Evolutionary conservation across 257 asterid species (phyloP).

Genomic region (Oldenlandia corymbosa): DNA sequence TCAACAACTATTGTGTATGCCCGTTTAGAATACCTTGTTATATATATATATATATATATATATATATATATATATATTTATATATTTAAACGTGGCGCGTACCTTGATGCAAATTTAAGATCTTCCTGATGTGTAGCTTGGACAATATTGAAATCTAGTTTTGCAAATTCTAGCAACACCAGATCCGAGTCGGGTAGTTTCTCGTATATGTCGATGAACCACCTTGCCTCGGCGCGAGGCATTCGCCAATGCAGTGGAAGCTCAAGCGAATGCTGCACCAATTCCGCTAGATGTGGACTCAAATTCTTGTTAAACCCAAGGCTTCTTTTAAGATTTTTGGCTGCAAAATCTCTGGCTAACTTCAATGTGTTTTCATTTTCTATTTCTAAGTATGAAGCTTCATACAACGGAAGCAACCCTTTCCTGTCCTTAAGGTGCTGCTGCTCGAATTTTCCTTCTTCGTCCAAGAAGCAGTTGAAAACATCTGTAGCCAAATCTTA

Average conservation of each 20-base stretch:
- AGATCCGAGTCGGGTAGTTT: neutral
- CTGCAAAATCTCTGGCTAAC: neutral
- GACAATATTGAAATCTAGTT: neutral
- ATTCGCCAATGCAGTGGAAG: constrained; percentile 2
- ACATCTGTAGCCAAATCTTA: too few relatives aligned
- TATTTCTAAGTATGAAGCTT: neutral
- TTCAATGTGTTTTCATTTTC: neutral
- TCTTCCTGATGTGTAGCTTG: neutral
- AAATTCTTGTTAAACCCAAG: neutral
- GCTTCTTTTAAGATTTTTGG: neutral
- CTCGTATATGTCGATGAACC: neutral
- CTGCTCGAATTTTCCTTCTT: neutral
- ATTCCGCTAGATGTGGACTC: too few relatives aligned
- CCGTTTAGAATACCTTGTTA: too few relatives aligned
- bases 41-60: too few relatives aligned
- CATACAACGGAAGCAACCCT: constrained; percentile 1
- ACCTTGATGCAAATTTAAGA: neutral
- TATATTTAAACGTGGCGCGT: too few relatives aligned
- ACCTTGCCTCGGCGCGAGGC: neutral
- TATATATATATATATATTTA: too few relatives aligned
- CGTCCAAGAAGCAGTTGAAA: neutral
- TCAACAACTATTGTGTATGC: too few relatives aligned
- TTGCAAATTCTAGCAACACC: neutral
- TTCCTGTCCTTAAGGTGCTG: neutral
- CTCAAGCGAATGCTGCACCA: neutral